Conservation (phyloP, 768 basidiomycete species). For the Auricularia heimuer region DNA sequence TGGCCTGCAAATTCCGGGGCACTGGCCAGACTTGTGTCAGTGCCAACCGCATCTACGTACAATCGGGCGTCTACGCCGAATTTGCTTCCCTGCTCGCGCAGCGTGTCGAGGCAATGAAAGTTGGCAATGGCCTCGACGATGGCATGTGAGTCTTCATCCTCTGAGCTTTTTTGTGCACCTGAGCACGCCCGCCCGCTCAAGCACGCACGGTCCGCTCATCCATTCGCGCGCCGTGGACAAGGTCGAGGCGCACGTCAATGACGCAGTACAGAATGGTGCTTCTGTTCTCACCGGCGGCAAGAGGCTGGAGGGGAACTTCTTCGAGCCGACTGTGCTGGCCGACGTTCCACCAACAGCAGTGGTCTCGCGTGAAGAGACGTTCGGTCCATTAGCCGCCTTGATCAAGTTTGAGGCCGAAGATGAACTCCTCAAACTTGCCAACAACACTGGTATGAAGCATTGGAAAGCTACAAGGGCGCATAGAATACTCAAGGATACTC, state of each 20-base stretch:
- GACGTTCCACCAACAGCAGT: conserved; percentile 66
- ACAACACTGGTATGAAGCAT: conserved; percentile 34
- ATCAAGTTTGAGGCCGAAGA: conserved; percentile 91
- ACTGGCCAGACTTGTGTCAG: conserved; percentile 82
- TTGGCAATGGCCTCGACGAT: conserved; percentile 79
- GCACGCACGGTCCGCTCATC: conserved; percentile 93
- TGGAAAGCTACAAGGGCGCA: background rate
- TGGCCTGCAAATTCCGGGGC: conserved; percentile 69
- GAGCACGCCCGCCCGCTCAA: conserved; percentile 18
- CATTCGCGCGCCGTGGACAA: conserved; percentile 80
- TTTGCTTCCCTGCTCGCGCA: conserved; percentile 83
- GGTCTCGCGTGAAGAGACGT: conserved; percentile 81
- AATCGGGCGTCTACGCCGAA: conserved; percentile 83
- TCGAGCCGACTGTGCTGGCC: conserved; percentile 77
- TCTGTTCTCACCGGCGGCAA: conserved; percentile 87
- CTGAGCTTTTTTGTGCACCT: background rate
- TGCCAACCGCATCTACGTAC: conserved; percentile 89
- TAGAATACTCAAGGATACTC: background rate
- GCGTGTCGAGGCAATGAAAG: conserved; percentile 70
- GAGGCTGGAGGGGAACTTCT: conserved; percentile 55
- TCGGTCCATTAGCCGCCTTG: conserved; percentile 84
- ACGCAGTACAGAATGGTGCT: conserved; percentile 79
- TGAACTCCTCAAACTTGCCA: conserved; percentile 79
- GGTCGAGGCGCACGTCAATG: conserved; percentile 75
- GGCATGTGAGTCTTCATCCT: conserved; percentile 43